Base-by-base conservation (phyloP, 2,329 filamentous ascomycete genomes). In the Beauveria medogensis region DNA sequence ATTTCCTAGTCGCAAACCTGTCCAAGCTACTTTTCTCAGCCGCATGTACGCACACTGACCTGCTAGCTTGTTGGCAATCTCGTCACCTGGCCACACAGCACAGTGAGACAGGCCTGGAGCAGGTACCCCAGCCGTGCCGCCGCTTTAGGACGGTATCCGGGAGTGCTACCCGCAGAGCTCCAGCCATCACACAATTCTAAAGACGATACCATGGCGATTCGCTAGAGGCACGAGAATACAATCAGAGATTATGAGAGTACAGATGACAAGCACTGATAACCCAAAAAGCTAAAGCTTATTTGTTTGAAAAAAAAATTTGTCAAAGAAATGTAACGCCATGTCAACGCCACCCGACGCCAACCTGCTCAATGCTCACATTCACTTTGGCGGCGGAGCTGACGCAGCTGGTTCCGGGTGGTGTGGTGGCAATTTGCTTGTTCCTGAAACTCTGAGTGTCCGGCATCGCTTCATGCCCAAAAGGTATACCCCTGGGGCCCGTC, bases 51-150 rank as follows among this genome's bases (percentile, higher is more conserved):
- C 34, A 43, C 20, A 51, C 56, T 22, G 37, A 12, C 54, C 54
- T 43, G 22, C 26, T 22, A 55, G 41, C 40, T n/a, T 46, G 18
- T 30, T 46, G 7, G 40, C 20, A 9, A 34, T 12, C 26, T 50
- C 22, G 46, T 58, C 55, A 58, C 46, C 55, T 58, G 55, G 30
- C 28, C 47, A 50, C 34, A 37, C 34, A 16, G 34, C 34, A 37
- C 28, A 40, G 55, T 58, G 55, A 58, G 46, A 58, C 55, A 55
- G 18, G 16, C 55, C 41, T 43, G 53, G 51, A 26, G 20, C 54
- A 56, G 41, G 26, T 37, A 58, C 55, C 46, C 55, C 55, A 51
- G 37, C 46, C n/a, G 18, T 30, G 24, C 7, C 55, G 55, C 55
- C 46, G 55, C 55, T 51, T 51, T 58, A 58, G 24, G 14, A 2